Conservation (phyloP, 306 rosid genomes). For the Oemleria cerasiformis region DNA sequence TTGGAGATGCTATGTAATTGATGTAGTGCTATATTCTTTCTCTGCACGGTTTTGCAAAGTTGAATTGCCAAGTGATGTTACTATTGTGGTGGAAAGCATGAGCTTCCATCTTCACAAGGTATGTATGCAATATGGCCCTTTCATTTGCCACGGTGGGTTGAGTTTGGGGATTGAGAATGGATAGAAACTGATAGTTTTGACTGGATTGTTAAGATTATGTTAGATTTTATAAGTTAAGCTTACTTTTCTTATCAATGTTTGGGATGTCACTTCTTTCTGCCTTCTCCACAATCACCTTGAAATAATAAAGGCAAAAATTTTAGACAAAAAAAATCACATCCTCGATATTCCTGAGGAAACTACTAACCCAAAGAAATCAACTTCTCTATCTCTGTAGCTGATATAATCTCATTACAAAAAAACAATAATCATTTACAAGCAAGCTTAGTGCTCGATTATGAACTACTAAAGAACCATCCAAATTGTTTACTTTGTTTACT, state of each 20-base stretch:
- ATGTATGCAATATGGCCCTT: slow-evolving; percentile 5
- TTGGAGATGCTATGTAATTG: not conserved
- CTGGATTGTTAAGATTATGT: too few relatives aligned
- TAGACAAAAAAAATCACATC: too few relatives aligned
- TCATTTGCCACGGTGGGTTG: not conserved
- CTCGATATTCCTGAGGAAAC: too few relatives aligned
- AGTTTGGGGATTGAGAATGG: not conserved
- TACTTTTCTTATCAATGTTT: not conserved
- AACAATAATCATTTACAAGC: too few relatives aligned
- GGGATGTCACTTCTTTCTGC: not conserved
- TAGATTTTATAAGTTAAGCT: too few relatives aligned
- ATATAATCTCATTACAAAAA: too few relatives aligned
- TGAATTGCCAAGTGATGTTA: slow-evolving; percentile 69
- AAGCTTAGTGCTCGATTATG: too few relatives aligned
- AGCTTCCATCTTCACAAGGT: slow-evolving; percentile 91
- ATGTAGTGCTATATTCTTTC: slow-evolving; percentile 22
- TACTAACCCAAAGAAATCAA: too few relatives aligned
- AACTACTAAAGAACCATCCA: too few relatives aligned
- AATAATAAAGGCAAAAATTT: not conserved
- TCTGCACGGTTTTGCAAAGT: slow-evolving; percentile 60
- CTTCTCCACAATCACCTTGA: not conserved
- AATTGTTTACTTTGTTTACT: too few relatives aligned
- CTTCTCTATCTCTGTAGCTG: too few relatives aligned
- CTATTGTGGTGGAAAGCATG: slow-evolving; percentile 49
- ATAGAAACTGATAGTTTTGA: too few relatives aligned